Evolutionary conservation across 768 basidiomycete genomes (phyloP).

Genomic region (Kwoniella pini): DNA sequence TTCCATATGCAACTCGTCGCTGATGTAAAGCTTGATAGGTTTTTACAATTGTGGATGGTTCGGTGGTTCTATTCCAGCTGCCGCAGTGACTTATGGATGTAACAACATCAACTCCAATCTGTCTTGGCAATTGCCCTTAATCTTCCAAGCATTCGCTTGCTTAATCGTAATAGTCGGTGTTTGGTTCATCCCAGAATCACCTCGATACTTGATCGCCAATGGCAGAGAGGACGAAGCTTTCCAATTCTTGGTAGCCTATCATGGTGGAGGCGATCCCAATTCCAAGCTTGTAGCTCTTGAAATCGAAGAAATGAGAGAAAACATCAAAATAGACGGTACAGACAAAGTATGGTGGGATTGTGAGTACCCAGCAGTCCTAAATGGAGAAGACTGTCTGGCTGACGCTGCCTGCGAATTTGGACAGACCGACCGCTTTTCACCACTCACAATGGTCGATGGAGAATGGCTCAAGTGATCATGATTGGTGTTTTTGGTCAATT

Average conservation of each 20-base stretch:
- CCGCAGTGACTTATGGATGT: constrained; percentile 29
- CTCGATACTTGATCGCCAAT: constrained; percentile 33
- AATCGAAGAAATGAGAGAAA: constrained; percentile 56
- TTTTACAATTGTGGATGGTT: constrained; percentile 39
- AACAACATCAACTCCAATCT: constrained; percentile 33
- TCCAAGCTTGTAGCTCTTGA: constrained; percentile 17
- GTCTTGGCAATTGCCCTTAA: constrained; percentile 34
- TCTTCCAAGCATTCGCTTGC: constrained; percentile 28
- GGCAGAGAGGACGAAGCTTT: constrained; percentile 25
- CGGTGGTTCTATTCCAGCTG: constrained; percentile 32
- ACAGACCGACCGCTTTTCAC: constrained; percentile 28
- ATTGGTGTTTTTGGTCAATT: constrained; percentile 65
- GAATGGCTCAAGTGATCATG: constrained; percentile 59
- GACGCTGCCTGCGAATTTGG: not conserved
- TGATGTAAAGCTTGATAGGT: not conserved
- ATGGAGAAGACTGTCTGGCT: too few relatives aligned
- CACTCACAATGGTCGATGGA: constrained; percentile 39
- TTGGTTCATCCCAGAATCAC: constrained; percentile 35
- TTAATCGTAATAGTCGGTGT: constrained; percentile 21
- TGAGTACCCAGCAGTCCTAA: not conserved
- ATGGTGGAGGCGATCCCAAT: constrained; percentile 13
- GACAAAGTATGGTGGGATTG: constrained; percentile 66
- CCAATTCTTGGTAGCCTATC: constrained; percentile 24
- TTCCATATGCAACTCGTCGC: too few relatives aligned
- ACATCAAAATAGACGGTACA: constrained; percentile 60